These are phyloP conservation scores for Decorospora gaudefroyi DNA, from an alignment of 2,329 filamentous ascomycete species.

Conservation along the genomic window DNA sequence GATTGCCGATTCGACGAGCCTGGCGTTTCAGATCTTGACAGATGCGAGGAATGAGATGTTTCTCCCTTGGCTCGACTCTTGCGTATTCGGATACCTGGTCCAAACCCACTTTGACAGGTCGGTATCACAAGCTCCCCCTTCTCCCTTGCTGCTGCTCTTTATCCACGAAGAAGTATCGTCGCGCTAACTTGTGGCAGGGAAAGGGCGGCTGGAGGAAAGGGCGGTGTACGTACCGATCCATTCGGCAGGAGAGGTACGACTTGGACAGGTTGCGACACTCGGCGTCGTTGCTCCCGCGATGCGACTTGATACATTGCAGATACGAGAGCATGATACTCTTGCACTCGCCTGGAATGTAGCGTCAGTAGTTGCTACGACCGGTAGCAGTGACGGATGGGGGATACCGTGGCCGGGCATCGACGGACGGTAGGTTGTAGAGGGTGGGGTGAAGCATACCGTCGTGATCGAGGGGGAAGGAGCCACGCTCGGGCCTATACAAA, in stretches of 20 bases:
- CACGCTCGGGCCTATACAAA: constrained; percentile 81
- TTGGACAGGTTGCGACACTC: constrained; percentile 86
- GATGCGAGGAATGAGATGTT: constrained; percentile 27
- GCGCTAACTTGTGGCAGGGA: background rate
- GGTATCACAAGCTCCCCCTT: constrained; percentile 35
- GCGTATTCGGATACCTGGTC: constrained; percentile 35
- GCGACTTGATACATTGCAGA: constrained; percentile 81
- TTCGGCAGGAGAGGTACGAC: constrained; percentile 84
- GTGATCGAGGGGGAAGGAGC: constrained; percentile 95
- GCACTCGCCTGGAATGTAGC: constrained; percentile 73
- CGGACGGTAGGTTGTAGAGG: constrained; percentile 53
- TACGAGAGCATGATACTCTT: constrained; percentile 86
- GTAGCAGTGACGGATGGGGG: constrained; percentile 1
- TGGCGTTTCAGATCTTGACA: constrained; percentile 38
- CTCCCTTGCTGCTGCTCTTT: constrained; percentile 26
- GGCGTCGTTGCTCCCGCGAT: constrained; percentile 81
- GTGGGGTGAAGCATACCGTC: constrained; percentile 61
- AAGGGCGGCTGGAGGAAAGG: background rate
- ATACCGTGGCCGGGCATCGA: background rate
- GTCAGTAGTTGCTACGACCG: constrained; percentile 19
- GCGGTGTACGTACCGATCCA: constrained; percentile 75
- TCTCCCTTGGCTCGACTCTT: constrained; percentile 33
- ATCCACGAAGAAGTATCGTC: background rate
- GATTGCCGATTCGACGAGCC: constrained; percentile 28
- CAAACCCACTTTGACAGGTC: constrained; percentile 36